Evolutionary conservation across 768 basidiomycete genomes (phyloP), one percentile per base, ranked within the genome.

Genomic region (Tricholoma saponaceum): DNA sequence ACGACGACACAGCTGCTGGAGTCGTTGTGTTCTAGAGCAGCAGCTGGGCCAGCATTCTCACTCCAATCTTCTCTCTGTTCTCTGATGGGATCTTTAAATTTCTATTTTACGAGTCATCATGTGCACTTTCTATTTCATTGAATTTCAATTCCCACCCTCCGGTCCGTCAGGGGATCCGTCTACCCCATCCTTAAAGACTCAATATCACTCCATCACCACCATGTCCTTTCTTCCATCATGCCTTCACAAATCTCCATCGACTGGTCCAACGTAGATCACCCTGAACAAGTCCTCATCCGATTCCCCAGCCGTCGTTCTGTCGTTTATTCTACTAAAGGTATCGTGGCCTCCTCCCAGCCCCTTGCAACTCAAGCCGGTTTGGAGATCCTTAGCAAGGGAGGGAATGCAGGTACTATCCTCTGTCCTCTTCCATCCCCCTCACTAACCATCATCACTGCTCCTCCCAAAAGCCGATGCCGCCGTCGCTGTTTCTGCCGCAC

Each of bases 291-390:
- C 33, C 79, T 92, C 55, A 77, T 86, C 56, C 84, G 81, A 25
- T 96, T 94, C 69, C 72, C 89, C 0, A 94, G 93, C 61, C 86
- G 95, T 16, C 76, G 94, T 62, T 95, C 93, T 7, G 89, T 92
- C 22, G 86, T 93, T 18, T 92, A 90, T 73, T 86, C 89, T 6
- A 89, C 84, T 2, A 95, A 93, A 69, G 92, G 95, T 6, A 75
- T 96, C 32, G 90, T 98, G 4, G 84, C 93, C 7, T 89, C 88
- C 26, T 90, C 91, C 23, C 97, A 99, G 67, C 93, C 97, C 50
- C 78, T 94, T 37, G 97, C 97, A 1, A 86, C 88, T 14, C 89
- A 91, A 67, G 95, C 92, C 16, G 97, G 96, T 0, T 71, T 98
- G 28, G 94, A 97, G 72, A 90, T 99, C 62, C 76, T 99, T 23